Percentiles rank a stretch among this genome's conserved stretches.
phyloP scores from a whole-genome alignment of 2,329 filamentous ascomycete genomes.

The Cordyceps javanica region DNA sequence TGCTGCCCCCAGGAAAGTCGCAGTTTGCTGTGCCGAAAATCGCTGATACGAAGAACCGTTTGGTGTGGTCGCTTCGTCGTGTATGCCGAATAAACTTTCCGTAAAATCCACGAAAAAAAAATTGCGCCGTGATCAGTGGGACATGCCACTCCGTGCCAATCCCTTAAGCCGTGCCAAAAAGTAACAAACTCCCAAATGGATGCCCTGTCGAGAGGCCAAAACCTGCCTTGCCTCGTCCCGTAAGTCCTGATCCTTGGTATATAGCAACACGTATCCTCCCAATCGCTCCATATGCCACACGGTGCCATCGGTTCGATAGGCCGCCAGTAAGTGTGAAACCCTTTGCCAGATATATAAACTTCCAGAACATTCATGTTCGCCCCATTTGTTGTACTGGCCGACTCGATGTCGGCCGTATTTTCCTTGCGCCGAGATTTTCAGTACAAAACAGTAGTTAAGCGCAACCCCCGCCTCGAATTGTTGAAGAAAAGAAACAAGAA shows the following conservation, averaged over 20 bases:
- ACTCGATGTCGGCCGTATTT: not conserved
- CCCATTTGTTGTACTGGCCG: conserved; percentile 3
- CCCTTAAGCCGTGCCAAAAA: conserved; percentile 9
- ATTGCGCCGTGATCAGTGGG: conserved; percentile 8
- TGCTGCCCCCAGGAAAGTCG: not conserved
- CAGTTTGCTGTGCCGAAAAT: not conserved
- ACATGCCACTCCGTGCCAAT: not conserved
- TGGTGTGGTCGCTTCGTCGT: conserved; percentile 6
- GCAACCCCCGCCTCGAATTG: not conserved
- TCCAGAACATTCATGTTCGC: conserved; percentile 2
- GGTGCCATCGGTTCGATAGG: conserved; percentile 2
- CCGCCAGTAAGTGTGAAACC: conserved; percentile 5
- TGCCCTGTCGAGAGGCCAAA: conserved; percentile 7
- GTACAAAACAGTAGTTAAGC: not conserved
- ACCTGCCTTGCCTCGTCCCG: conserved; percentile 1
- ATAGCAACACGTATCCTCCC: conserved; percentile 4
- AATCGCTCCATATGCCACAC: conserved; percentile 4
- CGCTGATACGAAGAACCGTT: conserved; percentile 8
- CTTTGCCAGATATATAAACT: conserved; percentile 2
- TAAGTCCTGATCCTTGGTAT: conserved; percentile 11
- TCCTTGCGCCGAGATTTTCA: conserved; percentile 4
- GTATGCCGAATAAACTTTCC: conserved; percentile 9
- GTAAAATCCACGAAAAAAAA: conserved; percentile 1
- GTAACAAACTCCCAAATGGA: conserved; percentile 12
- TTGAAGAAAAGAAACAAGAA: conserved; percentile 12